Percentiles rank a stretch among this genome's conserved stretches.
phyloP scores from a whole-genome alignment of 1,284 basidiomycete species.

The Ceraceosorus bombacis region DNA sequence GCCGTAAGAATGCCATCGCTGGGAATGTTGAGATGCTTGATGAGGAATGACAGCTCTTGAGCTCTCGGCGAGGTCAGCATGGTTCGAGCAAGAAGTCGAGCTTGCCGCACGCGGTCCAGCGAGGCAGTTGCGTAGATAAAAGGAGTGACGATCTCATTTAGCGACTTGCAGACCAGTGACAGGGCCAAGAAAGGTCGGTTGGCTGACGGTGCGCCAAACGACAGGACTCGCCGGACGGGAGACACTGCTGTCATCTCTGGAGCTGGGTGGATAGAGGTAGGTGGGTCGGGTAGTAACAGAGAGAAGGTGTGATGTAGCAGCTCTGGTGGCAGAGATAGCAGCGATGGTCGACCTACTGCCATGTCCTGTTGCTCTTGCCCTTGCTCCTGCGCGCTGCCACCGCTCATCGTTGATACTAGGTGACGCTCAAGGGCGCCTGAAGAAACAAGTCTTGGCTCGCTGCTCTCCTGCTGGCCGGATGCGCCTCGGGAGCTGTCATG shows the following conservation, averaged over 20 bases:
- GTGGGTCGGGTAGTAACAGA: not conserved
- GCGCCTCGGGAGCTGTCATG: too few species aligned
- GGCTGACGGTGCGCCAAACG: not conserved
- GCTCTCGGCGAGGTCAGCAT: not conserved
- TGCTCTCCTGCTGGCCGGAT: too few species aligned
- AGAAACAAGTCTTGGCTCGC: too few species aligned
- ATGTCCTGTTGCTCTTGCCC: too few species aligned
- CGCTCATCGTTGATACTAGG: too few species aligned
- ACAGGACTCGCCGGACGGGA: not conserved
- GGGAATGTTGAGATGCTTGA: slow-evolving; percentile 1
- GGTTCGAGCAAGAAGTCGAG: slow-evolving; percentile 2
- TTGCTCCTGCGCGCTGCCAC: too few species aligned
- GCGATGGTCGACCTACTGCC: not conserved
- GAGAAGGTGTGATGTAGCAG: not conserved
- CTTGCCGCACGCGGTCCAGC: slow-evolving; percentile 1
- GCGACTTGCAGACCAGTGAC: not conserved
- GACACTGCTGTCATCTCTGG: not conserved
- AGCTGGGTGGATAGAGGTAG: slow-evolving; percentile 1
- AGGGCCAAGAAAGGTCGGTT: not conserved
- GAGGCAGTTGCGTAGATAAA: not conserved
- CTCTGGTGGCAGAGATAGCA: slow-evolving; percentile 1
- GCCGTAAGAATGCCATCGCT: slow-evolving; percentile 1
- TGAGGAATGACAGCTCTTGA: not conserved
- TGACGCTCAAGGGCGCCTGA: too few species aligned
- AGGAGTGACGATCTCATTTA: not conserved